These are phyloP conservation scores for Phytophthora ohioensis DNA, from an alignment of 352 stramenopile genomes.

Conservation along the genomic window DNA sequence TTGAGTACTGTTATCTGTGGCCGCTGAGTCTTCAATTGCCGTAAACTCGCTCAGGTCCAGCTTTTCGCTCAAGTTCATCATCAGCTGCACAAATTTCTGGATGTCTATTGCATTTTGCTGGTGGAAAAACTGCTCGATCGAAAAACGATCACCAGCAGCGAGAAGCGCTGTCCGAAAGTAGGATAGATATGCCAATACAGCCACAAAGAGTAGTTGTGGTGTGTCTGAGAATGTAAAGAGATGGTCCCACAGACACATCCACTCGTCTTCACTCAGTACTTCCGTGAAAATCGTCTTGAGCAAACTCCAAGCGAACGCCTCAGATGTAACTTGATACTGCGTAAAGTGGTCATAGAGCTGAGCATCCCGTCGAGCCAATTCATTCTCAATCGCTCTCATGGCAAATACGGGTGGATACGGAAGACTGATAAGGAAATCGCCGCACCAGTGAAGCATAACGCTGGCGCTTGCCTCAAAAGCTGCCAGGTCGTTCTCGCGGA, in stretches of 20 bases:
- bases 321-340: conserved; percentile 61
- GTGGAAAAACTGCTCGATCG: conserved; percentile 88
- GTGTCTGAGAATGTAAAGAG: conserved; percentile 79
- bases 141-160: conserved; percentile 55
- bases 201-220: conserved; percentile 68
- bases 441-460: conserved; percentile 89
- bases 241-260: conserved; percentile 91
- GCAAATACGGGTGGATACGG: conserved; percentile 83
- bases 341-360: conserved; percentile 85
- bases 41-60: conserved; percentile 48
- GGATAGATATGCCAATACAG: conserved; percentile 76
- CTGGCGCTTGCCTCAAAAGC: conserved; percentile 90
- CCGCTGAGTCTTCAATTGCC: conserved; percentile 13
- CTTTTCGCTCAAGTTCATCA: conserved; percentile 63
- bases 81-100: conserved; percentile 70
- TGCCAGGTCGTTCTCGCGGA: conserved; percentile 86
- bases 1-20: conserved; percentile 1
- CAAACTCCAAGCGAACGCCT: conserved; percentile 87
- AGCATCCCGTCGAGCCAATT: conserved; percentile 75
- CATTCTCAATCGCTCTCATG: conserved; percentile 71
- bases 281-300: conserved; percentile 91
- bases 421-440: conserved; percentile 82
- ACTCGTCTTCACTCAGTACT: conserved; percentile 88
- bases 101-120: conserved; percentile 87
- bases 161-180: conserved; percentile 77